phyloP scores from a whole-genome alignment of 108 stramenopile genomes.

The Conticribra guillardii region DNA sequence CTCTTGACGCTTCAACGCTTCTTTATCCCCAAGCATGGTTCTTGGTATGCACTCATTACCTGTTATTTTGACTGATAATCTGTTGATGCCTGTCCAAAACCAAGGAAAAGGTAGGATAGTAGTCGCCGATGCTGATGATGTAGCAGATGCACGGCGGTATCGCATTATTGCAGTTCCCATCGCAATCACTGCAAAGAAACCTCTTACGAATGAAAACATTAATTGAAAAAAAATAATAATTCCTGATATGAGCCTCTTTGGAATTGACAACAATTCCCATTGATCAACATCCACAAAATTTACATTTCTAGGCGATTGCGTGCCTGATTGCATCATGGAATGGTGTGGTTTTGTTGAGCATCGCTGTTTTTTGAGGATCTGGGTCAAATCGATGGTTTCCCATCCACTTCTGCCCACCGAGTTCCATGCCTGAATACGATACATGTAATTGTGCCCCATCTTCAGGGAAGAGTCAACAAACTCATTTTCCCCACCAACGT shows the following conservation, averaged over 20 bases:
- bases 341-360: conserved; percentile 34
- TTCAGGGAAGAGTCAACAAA: conserved; percentile 43
- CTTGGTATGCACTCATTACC: conserved; percentile 43
- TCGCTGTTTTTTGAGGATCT: conserved; percentile 30
- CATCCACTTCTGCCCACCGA: conserved; percentile 51
- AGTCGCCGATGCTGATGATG: conserved; percentile 33
- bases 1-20: conserved; percentile 29
- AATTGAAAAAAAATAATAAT: conserved; percentile 26
- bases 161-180: conserved; percentile 48
- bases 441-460: conserved; percentile 50
- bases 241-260: conserved; percentile 17
- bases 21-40: conserved; percentile 42
- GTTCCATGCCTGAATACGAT: conserved; percentile 61
- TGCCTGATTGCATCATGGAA: background rate
- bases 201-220: conserved; percentile 22
- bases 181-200: conserved; percentile 39
- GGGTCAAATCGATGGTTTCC: conserved; percentile 46
- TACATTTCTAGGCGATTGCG: conserved; percentile 2
- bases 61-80: conserved; percentile 17
- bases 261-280: conserved; percentile 25
- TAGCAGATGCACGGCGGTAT: conserved; percentile 45
- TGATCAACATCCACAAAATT: conserved; percentile 7
- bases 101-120: conserved; percentile 38
- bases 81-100: conserved; percentile 47
- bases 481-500: conserved; percentile 45